A percentile compares a stretch with the other conserved stretches of the same genome.
phyloP scores from a whole-genome alignment of 192 early-diverging fungal genomes.

The Linnemannia zychae region DNA sequence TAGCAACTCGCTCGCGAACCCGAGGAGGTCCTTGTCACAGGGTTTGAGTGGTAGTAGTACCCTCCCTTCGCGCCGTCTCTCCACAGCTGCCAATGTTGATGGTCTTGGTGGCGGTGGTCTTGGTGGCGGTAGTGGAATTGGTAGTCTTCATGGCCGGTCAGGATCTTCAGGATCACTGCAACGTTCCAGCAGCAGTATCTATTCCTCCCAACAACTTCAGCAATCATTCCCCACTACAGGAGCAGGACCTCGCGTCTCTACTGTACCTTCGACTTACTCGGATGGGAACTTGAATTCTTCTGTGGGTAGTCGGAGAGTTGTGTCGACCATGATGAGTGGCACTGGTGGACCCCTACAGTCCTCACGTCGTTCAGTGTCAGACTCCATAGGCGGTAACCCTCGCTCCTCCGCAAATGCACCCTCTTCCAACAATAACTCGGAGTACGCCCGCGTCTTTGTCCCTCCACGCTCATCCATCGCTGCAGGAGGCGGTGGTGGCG shows the following conservation, averaged over 20 bases:
- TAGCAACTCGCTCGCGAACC: background rate
- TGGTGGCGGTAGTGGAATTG: background rate
- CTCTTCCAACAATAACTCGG: too few relatives aligned
- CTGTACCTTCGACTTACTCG: background rate
- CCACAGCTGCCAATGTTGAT: constrained; percentile 7
- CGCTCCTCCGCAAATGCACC: background rate
- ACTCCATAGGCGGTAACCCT: background rate
- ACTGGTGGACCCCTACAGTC: background rate
- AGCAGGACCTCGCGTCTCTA: background rate
- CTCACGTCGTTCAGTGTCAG: background rate
- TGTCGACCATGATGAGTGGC: constrained; percentile 9
- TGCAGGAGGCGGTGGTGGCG: background rate
- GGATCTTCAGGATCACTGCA: constrained; percentile 19
- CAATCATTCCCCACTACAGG: background rate
- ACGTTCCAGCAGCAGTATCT: background rate
- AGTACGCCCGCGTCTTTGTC: constrained; percentile 27
- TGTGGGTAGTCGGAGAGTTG: background rate
- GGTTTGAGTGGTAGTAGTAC: constrained; percentile 1
- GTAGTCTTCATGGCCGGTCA: constrained; percentile 23
- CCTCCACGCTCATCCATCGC: constrained; percentile 9
- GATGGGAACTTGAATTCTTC: background rate
- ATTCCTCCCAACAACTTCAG: background rate
- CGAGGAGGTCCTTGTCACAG: constrained; percentile 26
- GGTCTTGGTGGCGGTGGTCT: background rate
- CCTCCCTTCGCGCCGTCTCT: constrained; percentile 14